Conservation (phyloP, 768 basidiomycete genomes). For the Brasilioporus rufonigricans region DNA sequence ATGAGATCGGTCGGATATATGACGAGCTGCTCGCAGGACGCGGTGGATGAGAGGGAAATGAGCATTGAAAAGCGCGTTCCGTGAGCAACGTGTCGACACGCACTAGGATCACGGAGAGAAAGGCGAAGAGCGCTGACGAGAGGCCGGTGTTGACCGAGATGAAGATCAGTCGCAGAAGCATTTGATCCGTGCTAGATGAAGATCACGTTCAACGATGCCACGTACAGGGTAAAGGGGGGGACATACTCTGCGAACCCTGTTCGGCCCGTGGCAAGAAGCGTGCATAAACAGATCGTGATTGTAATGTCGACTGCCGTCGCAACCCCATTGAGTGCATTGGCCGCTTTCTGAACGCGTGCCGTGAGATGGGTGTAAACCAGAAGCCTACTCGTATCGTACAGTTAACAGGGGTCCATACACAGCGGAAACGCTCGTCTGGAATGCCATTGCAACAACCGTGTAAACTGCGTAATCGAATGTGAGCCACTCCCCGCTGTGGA, state of each 20-base stretch:
- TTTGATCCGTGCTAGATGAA: conserved; percentile 22
- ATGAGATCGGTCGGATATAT: conserved; percentile 24
- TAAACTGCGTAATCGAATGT: conserved; percentile 14
- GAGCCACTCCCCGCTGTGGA: background rate
- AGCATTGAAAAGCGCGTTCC: background rate
- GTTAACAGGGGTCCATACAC: conserved; percentile 19
- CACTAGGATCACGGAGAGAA: conserved; percentile 22
- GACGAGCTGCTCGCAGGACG: conserved; percentile 17
- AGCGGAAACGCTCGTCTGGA: conserved; percentile 14
- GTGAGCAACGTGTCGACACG: no score
- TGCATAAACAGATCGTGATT: conserved; percentile 22
- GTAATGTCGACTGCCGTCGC: conserved; percentile 17
- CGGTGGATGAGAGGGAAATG: background rate
- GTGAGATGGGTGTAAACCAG: conserved; percentile 1
- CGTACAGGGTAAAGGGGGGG: background rate
- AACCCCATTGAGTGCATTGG: no score
- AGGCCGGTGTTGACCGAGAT: no score
- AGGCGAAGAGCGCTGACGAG: conserved; percentile 20
- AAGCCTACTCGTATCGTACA: conserved; percentile 3
- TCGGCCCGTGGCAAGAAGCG: conserved; percentile 21
- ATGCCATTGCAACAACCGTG: conserved; percentile 9
- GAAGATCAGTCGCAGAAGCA: conserved; percentile 25
- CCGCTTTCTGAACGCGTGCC: conserved; percentile 10
- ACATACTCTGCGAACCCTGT: no score
- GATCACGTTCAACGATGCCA: conserved; percentile 1